Evolutionary conservation across 768 basidiomycete species (phyloP).

Genomic region (Pisolithus sp.): DNA sequence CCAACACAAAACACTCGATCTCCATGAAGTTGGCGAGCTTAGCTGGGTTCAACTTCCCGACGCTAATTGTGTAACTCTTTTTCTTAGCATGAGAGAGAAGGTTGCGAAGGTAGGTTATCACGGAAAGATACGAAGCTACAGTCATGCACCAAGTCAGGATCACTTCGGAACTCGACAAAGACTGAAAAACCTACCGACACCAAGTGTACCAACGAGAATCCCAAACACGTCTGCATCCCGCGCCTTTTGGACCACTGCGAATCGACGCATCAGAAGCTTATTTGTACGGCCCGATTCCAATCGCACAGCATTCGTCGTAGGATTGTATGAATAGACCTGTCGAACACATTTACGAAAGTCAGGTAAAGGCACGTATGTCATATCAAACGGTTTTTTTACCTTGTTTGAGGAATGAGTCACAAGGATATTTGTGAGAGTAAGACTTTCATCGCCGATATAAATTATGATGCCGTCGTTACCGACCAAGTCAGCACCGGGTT

Average conservation of each 20-base stretch:
- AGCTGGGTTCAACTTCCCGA: conserved; percentile 90
- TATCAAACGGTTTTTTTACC: conserved; percentile 32
- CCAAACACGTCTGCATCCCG: conserved; percentile 92
- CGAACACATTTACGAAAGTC: not conserved
- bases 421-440: conserved; percentile 77
- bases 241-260: conserved; percentile 80
- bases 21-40: conserved; percentile 96
- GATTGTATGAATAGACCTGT: conserved; percentile 77
- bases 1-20: conserved; percentile 91
- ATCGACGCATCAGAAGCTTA: conserved; percentile 82
- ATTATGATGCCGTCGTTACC: conserved; percentile 27
- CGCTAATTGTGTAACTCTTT: conserved; percentile 91
- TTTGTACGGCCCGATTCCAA: conserved; percentile 70
- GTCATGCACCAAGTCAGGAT: not conserved
- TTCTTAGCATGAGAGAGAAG: conserved; percentile 63
- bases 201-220: conserved; percentile 90
- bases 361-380: not conserved
- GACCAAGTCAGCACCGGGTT: not conserved
- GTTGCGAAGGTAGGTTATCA: conserved; percentile 75
- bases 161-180: not conserved
- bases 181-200: conserved; percentile 54
- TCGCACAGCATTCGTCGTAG: conserved; percentile 37
- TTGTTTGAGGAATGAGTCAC: conserved; percentile 68
- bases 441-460: conserved; percentile 75
- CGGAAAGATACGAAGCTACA: conserved; percentile 75